These are phyloP conservation scores for Echinochloa phyllopogon DNA, from an alignment of 176 grass and related monocot genomes.

Conservation along the genomic window DNA sequence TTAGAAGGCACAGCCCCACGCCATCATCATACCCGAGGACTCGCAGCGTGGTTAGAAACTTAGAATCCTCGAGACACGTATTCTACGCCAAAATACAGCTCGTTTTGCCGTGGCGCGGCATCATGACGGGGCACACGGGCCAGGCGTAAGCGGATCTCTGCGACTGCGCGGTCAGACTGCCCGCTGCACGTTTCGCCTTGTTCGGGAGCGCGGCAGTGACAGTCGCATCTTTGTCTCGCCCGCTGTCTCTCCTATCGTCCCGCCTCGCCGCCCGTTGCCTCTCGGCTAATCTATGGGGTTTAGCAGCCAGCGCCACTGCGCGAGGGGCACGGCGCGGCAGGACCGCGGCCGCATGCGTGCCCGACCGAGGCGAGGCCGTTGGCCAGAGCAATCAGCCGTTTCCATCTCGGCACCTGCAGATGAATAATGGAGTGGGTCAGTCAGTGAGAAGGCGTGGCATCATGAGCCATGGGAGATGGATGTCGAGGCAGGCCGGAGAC, in stretches of 20 bases:
- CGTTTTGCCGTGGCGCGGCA: neutral
- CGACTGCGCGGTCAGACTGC: slow-evolving; percentile 5
- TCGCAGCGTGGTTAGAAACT: slow-evolving; percentile 4
- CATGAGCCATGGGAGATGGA: slow-evolving; percentile 30
- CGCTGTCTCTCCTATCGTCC: slow-evolving; percentile 14
- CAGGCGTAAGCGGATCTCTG: slow-evolving; percentile 24
- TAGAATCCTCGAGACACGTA: neutral
- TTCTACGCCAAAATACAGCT: slow-evolving; percentile 25
- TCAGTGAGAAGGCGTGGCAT: neutral
- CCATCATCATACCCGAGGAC: neutral
- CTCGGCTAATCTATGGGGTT: slow-evolving; percentile 16
- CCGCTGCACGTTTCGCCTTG: slow-evolving; percentile 44
- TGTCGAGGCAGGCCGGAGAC: neutral
- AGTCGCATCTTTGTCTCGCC: slow-evolving; percentile 49
- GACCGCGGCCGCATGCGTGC: slow-evolving; percentile 21
- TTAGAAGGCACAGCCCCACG: neutral
- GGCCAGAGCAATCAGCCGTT: neutral
- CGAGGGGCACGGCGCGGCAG: slow-evolving; percentile 13
- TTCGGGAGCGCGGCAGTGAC: slow-evolving; percentile 31
- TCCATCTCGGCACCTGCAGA: slow-evolving; percentile 6
- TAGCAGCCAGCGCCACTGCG: neutral
- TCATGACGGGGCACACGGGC: neutral
- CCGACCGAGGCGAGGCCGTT: slow-evolving; percentile 35
- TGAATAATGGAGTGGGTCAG: slow-evolving; percentile 15
- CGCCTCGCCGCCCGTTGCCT: slow-evolving; percentile 22